Evolutionary conservation across 768 basidiomycete genomes (phyloP).

Genomic region (Lanmaoa rubissima): DNA sequence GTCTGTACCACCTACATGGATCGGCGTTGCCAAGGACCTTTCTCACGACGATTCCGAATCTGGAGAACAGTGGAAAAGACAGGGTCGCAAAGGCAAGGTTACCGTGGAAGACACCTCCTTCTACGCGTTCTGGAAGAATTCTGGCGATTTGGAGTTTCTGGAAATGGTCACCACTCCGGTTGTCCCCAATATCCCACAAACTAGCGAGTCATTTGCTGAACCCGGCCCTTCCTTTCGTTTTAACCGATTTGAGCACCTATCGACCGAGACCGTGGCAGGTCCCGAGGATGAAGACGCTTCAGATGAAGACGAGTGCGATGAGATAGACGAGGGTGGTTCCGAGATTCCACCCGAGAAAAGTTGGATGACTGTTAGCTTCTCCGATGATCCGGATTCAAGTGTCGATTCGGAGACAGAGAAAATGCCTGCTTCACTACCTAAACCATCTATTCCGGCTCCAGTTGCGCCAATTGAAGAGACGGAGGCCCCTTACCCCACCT

Average conservation of each 20-base stretch:
- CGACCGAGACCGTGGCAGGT: background rate
- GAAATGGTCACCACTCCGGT: slow-evolving; percentile 6
- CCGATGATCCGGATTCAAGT: background rate
- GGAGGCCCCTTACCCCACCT: background rate
- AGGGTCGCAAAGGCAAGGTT: slow-evolving; percentile 28
- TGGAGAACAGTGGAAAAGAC: slow-evolving; percentile 35
- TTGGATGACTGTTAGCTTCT: slow-evolving; percentile 25
- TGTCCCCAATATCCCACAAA: background rate
- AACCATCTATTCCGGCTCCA: background rate
- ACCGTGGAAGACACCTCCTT: slow-evolving; percentile 24
- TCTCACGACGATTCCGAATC: slow-evolving; percentile 13
- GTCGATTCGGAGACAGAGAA: background rate
- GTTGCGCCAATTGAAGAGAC: background rate
- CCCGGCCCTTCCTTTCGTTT: slow-evolving; percentile 3
- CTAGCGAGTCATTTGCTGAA: background rate
- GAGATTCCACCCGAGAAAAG: slow-evolving; percentile 25
- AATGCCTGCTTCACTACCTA: background rate
- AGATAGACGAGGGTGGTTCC: slow-evolving; percentile 3
- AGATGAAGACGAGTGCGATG: slow-evolving; percentile 6
- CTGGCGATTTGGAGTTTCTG: slow-evolving; percentile 49
- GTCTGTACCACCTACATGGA: slow-evolving; percentile 46
- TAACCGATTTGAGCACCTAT: slow-evolving; percentile 20
- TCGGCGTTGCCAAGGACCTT: slow-evolving; percentile 28
- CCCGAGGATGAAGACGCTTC: background rate
- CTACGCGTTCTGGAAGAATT: slow-evolving; percentile 53